phyloP scores from a whole-genome alignment of 208 protist genomes.

The Vickermania spadyakhi region DNA sequence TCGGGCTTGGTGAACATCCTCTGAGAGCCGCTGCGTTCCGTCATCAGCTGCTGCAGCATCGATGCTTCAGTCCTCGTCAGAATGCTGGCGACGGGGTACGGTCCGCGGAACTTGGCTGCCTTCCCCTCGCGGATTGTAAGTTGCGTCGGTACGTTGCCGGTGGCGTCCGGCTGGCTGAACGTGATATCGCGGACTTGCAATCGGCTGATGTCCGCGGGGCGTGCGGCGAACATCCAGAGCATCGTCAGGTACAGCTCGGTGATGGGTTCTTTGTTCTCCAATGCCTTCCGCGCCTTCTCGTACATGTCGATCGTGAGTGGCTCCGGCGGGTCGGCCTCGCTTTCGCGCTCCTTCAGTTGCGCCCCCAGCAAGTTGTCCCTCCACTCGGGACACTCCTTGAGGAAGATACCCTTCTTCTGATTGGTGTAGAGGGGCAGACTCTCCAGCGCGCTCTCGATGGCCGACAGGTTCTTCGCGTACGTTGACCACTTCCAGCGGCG shows the following conservation, averaged over 20 bases:
- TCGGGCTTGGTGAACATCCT: neutral
- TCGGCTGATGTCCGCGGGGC: neutral
- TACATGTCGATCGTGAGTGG: neutral
- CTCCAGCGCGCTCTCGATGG: neutral
- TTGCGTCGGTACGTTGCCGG: neutral
- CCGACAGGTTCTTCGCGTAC: neutral
- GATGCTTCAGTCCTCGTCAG: neutral
- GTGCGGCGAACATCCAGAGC: neutral
- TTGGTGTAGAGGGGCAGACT: neutral
- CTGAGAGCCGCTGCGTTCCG: neutral
- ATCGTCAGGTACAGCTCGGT: too few relatives aligned
- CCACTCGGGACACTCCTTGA: too few relatives aligned
- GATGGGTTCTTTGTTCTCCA: neutral
- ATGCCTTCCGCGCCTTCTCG: neutral
- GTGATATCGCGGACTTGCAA: neutral
- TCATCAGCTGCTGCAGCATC: neutral
- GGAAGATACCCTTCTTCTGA: neutral
- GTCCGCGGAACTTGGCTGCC: neutral
- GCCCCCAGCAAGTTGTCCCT: neutral
- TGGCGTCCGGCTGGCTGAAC: neutral
- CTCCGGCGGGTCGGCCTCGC: neutral
- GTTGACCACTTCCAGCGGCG: too few relatives aligned
- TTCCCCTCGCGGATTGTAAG: neutral
- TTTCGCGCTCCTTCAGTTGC: neutral
- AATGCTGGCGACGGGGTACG: neutral